A percentile compares a stretch with the other conserved stretches of the same genome.
Conservation (phyloP, 1,284 basidiomycete species). For the Cryptococcus hybrid region DNA sequence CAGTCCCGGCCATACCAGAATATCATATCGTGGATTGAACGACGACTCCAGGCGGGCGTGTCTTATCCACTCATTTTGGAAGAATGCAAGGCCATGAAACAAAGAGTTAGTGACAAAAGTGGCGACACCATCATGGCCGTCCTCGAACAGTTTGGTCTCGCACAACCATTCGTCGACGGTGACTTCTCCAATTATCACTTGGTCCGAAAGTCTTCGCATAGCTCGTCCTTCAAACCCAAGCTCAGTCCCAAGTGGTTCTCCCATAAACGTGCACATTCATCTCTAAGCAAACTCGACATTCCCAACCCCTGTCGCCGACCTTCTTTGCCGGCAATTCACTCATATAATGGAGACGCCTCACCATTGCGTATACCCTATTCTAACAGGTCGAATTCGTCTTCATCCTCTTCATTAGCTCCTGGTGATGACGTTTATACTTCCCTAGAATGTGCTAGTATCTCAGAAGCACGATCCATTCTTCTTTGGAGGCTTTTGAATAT, state of each 20-base stretch:
- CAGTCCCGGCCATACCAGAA: conserved; percentile 3
- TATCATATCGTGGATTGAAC: conserved; percentile 21
- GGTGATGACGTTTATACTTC: conserved; percentile 7
- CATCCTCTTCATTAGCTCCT: neutral
- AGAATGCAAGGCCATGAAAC: conserved; percentile 1
- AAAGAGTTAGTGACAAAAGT: neutral
- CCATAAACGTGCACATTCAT: conserved; percentile 16
- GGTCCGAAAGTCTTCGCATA: conserved; percentile 1
- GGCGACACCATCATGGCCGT: neutral
- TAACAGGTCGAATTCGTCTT: conserved; percentile 1
- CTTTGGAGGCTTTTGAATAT: conserved; percentile 25
- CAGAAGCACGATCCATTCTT: conserved; percentile 9
- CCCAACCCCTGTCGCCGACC: conserved; percentile 21
- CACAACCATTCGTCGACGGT: no score
- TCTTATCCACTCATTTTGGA: conserved; percentile 16
- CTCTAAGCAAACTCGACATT: conserved; percentile 5
- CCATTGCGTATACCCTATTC: neutral
- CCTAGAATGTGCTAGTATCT: conserved; percentile 5
- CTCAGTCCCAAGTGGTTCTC: conserved; percentile 25
- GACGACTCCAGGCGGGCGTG: conserved; percentile 21
- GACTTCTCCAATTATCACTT: no score
- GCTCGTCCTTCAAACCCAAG: conserved; percentile 6
- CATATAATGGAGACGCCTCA: neutral
- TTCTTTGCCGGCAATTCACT: conserved; percentile 23
- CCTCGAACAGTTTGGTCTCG: neutral